Evolutionary conservation across 352 stramenopile genomes (phyloP), one percentile per base, ranked within the genome.

Genomic region (Hyaloperonospora arabidopsidis): DNA sequence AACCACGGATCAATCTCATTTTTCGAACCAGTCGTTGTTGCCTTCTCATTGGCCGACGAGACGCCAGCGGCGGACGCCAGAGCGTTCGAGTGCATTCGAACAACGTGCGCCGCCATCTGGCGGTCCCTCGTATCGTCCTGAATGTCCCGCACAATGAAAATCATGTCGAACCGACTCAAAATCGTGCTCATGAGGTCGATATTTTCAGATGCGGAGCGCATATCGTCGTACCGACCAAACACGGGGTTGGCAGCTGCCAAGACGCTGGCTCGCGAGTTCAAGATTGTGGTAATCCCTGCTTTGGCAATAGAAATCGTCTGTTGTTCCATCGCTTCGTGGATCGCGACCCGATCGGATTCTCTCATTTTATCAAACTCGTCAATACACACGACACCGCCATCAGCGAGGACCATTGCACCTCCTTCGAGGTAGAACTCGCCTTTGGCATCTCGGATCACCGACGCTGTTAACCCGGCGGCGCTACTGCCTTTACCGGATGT

Each of bases 271-370:
- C 95, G 78, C 19, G 81, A 97, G 68, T 99, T 99, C 17, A 99
- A 76, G 43, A 98, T 97, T 1, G 97, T 99, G 1, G 95, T 98
- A 63, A 99, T 99, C 25, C 97, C 97, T 5, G 97, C 97, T 58
- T 99, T 99, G 12, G 96, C 97, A 39, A 99, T 95, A 49, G 90
- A 98, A 57, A 99, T 99, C 5, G 97, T 99, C 63, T 99, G 97
- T 70, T 99, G 97, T 70, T 99, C 97, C 97, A 99, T 99, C 10
- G 96, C 96, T 72, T 99, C 96, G 70, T 99, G 97, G 60, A 99
- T 99, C 36, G 96, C 96, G 7, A 98, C 95, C 41, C 96, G 87
- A 72, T 98, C 87, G 13, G 81, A 84, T 58, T 95, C 86, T 34
- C 84, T 70, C 86, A 97, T 97, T 63, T 98, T 98, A 66, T 98